These are phyloP conservation scores for Aureobasidium lini DNA, from an alignment of 2,329 filamentous ascomycete species.

Conservation along the genomic window DNA sequence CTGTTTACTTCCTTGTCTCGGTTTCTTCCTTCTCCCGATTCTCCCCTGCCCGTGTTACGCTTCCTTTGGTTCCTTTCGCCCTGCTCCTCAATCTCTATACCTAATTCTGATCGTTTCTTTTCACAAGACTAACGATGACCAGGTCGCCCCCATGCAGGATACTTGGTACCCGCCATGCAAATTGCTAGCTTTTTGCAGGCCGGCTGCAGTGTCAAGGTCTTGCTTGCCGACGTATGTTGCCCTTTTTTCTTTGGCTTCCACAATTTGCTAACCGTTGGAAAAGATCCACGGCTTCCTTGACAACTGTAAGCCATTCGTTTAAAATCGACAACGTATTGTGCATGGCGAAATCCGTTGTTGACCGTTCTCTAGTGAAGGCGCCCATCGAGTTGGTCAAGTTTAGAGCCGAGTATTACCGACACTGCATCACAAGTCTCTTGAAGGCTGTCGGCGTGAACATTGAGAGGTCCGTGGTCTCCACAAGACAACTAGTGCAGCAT, in stretches of 20 bases:
- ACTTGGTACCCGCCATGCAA: constrained; percentile 83
- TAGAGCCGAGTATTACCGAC: constrained; percentile 77
- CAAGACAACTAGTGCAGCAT: no score
- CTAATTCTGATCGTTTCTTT: no score
- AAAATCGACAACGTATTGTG: constrained; percentile 4
- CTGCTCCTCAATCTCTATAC: no score
- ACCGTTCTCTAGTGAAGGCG: constrained; percentile 34
- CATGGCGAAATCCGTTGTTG: constrained; percentile 17
- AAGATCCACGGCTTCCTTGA: constrained; percentile 65
- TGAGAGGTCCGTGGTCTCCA: constrained; percentile 36
- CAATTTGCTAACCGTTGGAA: neutral
- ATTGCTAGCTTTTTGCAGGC: constrained; percentile 81
- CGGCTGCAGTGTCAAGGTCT: constrained; percentile 58
- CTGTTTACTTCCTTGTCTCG: no score
- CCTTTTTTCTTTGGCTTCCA: neutral
- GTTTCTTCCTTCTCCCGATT: no score
- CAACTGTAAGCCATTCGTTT: constrained; percentile 16
- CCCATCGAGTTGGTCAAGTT: constrained; percentile 79
- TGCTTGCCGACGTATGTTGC: constrained; percentile 23
- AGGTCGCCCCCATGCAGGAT: constrained; percentile 66
- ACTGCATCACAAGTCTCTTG: constrained; percentile 66
- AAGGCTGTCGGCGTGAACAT: constrained; percentile 71
- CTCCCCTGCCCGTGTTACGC: no score
- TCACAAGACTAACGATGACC: no score
- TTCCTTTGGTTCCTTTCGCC: no score